These are phyloP conservation scores for Cercis canadensis DNA, from an alignment of 306 rosid genomes.

Conservation along the genomic window DNA sequence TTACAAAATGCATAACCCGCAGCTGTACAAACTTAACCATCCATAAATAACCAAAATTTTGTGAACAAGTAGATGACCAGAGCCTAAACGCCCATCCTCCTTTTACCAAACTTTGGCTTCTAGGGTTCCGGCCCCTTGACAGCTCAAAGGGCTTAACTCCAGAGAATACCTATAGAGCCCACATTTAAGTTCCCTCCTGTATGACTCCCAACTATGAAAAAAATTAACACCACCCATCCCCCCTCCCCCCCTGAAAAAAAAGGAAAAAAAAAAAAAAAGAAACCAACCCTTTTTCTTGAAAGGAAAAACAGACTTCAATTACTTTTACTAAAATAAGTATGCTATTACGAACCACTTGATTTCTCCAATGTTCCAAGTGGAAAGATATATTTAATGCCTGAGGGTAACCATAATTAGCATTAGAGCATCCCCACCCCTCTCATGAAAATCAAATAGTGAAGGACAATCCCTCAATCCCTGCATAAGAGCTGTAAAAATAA, in stretches of 20 bases:
- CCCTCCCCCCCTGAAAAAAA: neutral
- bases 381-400: neutral
- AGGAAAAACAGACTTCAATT: too few relatives aligned
- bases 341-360: neutral
- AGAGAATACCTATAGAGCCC: neutral
- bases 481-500: neutral
- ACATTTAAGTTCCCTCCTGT: neutral
- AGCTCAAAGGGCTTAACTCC: too few relatives aligned
- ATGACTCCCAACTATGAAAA: neutral
- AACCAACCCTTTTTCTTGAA: too few relatives aligned
- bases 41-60: neutral
- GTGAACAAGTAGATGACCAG: neutral
- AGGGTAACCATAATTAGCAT: neutral
- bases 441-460: constrained; percentile 15
- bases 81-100: neutral
- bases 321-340: too few relatives aligned
- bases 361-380: neutral
- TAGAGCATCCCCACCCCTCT: neutral
- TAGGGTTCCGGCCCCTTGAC: neutral
- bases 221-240: neutral
- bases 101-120: neutral
- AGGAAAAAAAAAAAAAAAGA: too few relatives aligned
- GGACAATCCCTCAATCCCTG: neutral
- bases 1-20: neutral
- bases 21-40: neutral